Percentiles rank a stretch among this genome's conserved stretches.
These are phyloP conservation scores for Hondaea fermentalgiana DNA, from an alignment of 108 stramenopile genomes.

Conservation along the genomic window DNA sequence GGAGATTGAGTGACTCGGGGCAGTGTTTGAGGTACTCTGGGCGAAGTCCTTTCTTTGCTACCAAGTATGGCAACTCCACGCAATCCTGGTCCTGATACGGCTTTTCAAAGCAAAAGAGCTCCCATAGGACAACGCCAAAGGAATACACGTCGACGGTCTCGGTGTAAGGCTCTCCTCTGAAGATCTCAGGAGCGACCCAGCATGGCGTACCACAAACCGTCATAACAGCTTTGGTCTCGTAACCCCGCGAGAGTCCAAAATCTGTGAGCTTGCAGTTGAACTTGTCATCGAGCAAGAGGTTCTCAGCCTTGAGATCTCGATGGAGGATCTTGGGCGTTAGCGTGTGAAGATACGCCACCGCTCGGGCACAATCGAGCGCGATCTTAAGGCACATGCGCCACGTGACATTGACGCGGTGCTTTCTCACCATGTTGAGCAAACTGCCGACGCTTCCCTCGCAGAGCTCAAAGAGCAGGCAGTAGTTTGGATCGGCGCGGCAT, in stretches of 20 bases:
- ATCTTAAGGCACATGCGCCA: slow-evolving; percentile 17
- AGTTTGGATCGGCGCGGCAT: slow-evolving; percentile 15
- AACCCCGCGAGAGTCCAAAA: slow-evolving; percentile 14
- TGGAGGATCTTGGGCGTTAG: slow-evolving; percentile 10
- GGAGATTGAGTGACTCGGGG: slow-evolving; percentile 23
- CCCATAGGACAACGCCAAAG: slow-evolving; percentile 22
- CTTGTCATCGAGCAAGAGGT: slow-evolving; percentile 10
- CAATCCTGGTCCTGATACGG: slow-evolving; percentile 23
- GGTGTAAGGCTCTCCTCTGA: slow-evolving; percentile 23
- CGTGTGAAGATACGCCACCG: slow-evolving; percentile 11
- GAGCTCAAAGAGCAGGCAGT: slow-evolving; percentile 19
- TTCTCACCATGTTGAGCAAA: neutral
- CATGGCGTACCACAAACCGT: slow-evolving; percentile 24
- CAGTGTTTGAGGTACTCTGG: neutral
- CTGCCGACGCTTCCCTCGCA: slow-evolving; percentile 23
- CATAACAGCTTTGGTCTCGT: slow-evolving; percentile 5
- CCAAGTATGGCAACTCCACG: slow-evolving; percentile 21
- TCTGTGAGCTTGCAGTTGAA: slow-evolving; percentile 27
- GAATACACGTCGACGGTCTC: slow-evolving; percentile 20
- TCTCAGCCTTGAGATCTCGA: slow-evolving; percentile 24
- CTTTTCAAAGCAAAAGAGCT: slow-evolving; percentile 23
- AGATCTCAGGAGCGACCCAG: slow-evolving; percentile 27
- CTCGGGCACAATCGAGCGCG: neutral
- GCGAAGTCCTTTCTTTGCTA: slow-evolving; percentile 20
- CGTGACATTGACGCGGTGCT: slow-evolving; percentile 15